Conservation (phyloP, 345 rosid genomes). For the Hirschfeldia incana region DNA sequence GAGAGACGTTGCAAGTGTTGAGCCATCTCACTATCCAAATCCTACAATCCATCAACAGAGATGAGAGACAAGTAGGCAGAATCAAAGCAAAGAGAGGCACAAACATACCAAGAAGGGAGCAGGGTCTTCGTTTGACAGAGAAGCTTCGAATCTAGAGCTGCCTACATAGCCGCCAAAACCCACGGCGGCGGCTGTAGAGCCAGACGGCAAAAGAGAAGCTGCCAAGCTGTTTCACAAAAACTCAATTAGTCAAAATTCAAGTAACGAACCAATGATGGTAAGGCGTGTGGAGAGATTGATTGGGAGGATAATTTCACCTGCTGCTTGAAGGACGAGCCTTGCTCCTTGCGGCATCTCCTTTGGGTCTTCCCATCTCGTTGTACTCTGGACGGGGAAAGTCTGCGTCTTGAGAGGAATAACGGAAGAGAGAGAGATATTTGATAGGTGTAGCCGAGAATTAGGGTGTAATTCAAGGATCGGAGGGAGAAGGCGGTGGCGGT, state of each 20-base stretch:
- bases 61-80: constrained; percentile 13
- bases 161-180: constrained; percentile 96
- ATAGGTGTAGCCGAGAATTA: constrained; percentile 8
- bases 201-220: constrained; percentile 70
- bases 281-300: neutral
- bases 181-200: constrained; percentile 55
- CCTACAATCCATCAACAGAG: constrained; percentile 48
- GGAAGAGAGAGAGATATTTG: neutral
- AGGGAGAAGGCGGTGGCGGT: constrained; percentile 29
- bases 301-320: constrained; percentile 47
- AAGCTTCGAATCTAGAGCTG: constrained; percentile 68
- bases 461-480: constrained; percentile 22
- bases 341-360: constrained; percentile 75
- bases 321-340: constrained; percentile 97
- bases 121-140: constrained; percentile 52
- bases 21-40: constrained; percentile 73
- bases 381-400: neutral
- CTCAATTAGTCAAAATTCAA: constrained; percentile 14
- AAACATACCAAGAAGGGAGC: constrained; percentile 46
- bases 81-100: neutral
- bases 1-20: constrained; percentile 83
- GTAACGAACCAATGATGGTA: neutral
- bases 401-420: neutral
- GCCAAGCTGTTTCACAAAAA: constrained; percentile 53
- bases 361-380: constrained; percentile 70